A percentile compares a stretch with the other conserved stretches of the same genome.
phyloP scores from a whole-genome alignment of 83 land plant genomes.

The Picea abies region DNA sequence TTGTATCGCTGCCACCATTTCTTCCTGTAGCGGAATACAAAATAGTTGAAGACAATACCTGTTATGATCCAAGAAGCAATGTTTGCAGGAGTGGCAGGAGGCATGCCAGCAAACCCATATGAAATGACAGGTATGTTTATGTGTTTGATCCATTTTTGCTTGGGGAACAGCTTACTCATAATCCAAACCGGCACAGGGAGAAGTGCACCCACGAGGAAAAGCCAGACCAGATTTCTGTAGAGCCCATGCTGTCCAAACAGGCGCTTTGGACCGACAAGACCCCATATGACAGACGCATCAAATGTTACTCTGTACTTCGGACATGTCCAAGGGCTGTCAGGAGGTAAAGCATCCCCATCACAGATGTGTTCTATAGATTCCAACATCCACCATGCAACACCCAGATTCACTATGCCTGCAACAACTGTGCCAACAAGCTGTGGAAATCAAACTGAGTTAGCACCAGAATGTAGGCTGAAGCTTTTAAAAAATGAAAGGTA shows the following conservation, averaged over 20 bases:
- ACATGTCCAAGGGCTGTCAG: constrained; percentile 76
- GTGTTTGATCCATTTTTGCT: constrained; percentile 48
- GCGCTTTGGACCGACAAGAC: constrained; percentile 61
- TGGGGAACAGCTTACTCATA: constrained; percentile 45
- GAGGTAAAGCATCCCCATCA: constrained; percentile 38
- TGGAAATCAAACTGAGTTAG: background rate
- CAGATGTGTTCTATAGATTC: constrained; percentile 64
- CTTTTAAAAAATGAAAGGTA: background rate
- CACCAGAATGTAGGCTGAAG: background rate
- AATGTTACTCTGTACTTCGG: constrained; percentile 65
- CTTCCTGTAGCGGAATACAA: constrained; percentile 59
- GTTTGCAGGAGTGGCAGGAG: constrained; percentile 75
- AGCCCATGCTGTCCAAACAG: constrained; percentile 58
- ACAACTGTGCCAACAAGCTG: constrained; percentile 68
- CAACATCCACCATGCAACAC: constrained; percentile 80
- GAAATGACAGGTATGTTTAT: constrained; percentile 72
- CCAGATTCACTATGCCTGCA: constrained; percentile 60
- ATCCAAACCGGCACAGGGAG: constrained; percentile 66
- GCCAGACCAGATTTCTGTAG: constrained; percentile 63
- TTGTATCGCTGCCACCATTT: constrained; percentile 76
- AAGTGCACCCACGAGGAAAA: constrained; percentile 66
- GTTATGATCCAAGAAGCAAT: constrained; percentile 70
- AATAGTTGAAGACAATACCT: constrained; percentile 72
- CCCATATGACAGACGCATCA: constrained; percentile 73
- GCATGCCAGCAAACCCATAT: constrained; percentile 73